These are phyloP conservation scores for Protomyces gravidus DNA, from an alignment of 1,139 yeast genomes.

Conservation along the genomic window DNA sequence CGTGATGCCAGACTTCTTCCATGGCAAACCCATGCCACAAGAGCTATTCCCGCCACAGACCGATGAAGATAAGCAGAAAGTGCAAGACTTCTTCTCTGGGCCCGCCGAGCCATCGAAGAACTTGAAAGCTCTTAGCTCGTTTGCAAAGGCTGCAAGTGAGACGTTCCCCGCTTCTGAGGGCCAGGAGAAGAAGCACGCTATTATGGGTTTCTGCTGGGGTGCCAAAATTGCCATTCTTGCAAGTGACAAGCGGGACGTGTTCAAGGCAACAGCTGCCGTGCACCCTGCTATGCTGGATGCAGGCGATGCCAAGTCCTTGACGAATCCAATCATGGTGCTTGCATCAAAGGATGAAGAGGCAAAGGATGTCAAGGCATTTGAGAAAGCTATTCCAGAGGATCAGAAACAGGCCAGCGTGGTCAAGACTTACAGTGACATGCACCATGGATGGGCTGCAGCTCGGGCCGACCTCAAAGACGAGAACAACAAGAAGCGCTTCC, in stretches of 20 bases:
- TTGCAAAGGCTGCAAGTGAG: conserved; percentile 28
- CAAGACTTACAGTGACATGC: conserved; percentile 33
- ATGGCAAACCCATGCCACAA: conserved; percentile 31
- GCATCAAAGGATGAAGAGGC: conserved; percentile 33
- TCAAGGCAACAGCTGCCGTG: conserved; percentile 32
- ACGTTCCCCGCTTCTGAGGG: conserved; percentile 22
- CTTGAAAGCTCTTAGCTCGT: conserved; percentile 26
- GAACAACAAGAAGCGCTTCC: conserved; percentile 32
- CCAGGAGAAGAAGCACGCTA: conserved; percentile 15
- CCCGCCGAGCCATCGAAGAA: conserved; percentile 21
- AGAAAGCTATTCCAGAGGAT: conserved; percentile 7
- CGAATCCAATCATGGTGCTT: conserved; percentile 32
- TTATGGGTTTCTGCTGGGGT: conserved; percentile 27
- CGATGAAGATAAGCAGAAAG: conserved; percentile 19
- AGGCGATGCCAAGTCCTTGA: conserved; percentile 32
- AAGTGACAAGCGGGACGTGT: conserved; percentile 28
- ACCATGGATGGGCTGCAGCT: conserved; percentile 35
- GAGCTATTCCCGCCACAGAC: conserved; percentile 19
- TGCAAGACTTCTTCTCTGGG: conserved; percentile 14
- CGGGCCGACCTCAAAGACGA: conserved; percentile 33
- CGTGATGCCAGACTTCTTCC: conserved; percentile 35
- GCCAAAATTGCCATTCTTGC: conserved; percentile 32
- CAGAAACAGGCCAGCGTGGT: conserved; percentile 27
- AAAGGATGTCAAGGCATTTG: conserved; percentile 29
- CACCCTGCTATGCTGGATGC: conserved; percentile 34